Evolutionary conservation across 495 filamentous ascomycete genomes (phyloP).

Genomic region (Xylaria intraflava): DNA sequence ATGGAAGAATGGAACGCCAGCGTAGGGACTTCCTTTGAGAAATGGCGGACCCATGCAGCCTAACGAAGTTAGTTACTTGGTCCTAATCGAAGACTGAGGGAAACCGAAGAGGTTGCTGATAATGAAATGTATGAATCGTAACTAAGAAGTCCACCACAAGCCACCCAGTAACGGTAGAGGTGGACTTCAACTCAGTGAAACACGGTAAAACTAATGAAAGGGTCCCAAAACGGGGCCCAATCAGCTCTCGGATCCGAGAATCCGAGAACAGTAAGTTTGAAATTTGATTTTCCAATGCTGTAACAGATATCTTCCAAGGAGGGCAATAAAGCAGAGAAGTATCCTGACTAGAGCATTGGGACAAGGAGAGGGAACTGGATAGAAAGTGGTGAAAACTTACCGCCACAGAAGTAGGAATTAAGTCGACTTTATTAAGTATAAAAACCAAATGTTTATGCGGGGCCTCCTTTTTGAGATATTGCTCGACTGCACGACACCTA

Average conservation of each 20-base stretch:
- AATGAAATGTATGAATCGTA: slow-evolving; percentile 83
- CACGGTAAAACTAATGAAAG: slow-evolving; percentile 60
- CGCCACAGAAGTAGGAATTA: slow-evolving; percentile 87
- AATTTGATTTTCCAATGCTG: slow-evolving; percentile 86
- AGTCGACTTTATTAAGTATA: slow-evolving; percentile 90
- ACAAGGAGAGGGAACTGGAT: slow-evolving; percentile 14
- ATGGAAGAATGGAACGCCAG: slow-evolving; percentile 89
- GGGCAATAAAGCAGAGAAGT: slow-evolving; percentile 48
- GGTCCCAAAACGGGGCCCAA: slow-evolving; percentile 78
- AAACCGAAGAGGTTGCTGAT: slow-evolving; percentile 1
- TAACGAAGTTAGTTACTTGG: slow-evolving; percentile 32
- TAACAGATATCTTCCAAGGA: slow-evolving; percentile 89
- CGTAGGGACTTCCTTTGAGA: slow-evolving; percentile 84
- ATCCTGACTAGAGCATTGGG: slow-evolving; percentile 93
- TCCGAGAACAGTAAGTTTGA: slow-evolving; percentile 59
- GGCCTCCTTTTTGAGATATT: slow-evolving; percentile 86
- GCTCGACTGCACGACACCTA: slow-evolving; percentile 83
- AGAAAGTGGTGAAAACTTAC: slow-evolving; percentile 57
- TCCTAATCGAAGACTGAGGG: slow-evolving; percentile 1
- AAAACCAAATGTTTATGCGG: slow-evolving; percentile 93
- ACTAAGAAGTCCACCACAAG: slow-evolving; percentile 88
- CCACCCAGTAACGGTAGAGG: slow-evolving; percentile 36
- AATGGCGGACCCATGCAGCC: slow-evolving; percentile 76
- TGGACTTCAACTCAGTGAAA: slow-evolving; percentile 81
- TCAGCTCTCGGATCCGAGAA: slow-evolving; percentile 56